A percentile compares a stretch with the other conserved stretches of the same genome.
These are phyloP conservation scores for Boletus sp. DNA, from an alignment of 1,284 basidiomycete genomes.

Conservation along the genomic window DNA sequence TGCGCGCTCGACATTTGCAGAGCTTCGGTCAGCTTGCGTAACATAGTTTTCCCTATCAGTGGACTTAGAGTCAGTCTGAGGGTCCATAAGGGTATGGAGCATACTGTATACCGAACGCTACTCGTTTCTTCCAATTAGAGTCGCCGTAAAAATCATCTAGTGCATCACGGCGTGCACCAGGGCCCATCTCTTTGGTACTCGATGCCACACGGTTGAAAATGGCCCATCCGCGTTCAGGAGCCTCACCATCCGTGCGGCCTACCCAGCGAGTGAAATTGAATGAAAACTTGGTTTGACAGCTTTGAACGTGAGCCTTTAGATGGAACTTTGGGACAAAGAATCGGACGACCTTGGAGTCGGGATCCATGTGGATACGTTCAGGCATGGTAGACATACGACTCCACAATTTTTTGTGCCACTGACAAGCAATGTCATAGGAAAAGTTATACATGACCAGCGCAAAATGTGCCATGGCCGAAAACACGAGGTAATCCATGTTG, in stretches of 20 bases:
- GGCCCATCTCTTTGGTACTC: background rate
- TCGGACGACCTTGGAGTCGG: background rate
- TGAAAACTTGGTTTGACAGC: background rate
- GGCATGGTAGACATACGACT: background rate
- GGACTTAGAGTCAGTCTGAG: background rate
- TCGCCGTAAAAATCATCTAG: background rate
- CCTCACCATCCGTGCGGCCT: background rate
- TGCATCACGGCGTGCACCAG: background rate
- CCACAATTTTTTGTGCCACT: background rate
- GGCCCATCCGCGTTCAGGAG: background rate
- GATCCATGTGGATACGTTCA: background rate
- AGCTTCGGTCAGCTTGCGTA: background rate
- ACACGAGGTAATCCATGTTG: background rate
- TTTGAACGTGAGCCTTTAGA: constrained; percentile 8
- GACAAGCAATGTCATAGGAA: background rate
- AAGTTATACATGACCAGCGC: background rate
- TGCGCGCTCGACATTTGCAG: background rate
- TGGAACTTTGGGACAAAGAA: constrained; percentile 8
- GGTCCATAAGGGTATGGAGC: background rate
- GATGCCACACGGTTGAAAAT: background rate
- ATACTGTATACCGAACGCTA: background rate
- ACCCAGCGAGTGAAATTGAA: constrained; percentile 6
- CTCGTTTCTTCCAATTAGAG: background rate
- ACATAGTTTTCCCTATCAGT: background rate
- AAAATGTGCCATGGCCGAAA: background rate